Evolutionary conservation across 768 basidiomycete genomes (phyloP), one percentile per base, ranked within the genome.

Genomic region (Rhodotorula taiwanensis): DNA sequence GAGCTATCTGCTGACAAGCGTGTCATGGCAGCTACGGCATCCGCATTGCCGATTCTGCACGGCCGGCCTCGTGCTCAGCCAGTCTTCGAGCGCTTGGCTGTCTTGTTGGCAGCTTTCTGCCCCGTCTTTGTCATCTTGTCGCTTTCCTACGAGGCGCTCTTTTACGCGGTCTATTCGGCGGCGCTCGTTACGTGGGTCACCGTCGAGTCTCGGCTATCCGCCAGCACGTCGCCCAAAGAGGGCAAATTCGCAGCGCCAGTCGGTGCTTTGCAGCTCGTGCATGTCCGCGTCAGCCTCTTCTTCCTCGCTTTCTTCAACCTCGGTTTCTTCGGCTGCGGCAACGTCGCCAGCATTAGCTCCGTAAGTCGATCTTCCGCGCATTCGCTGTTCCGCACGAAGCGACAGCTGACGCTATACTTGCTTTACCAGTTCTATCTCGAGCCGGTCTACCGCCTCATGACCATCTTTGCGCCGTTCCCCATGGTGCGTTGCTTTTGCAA

Each of bases 301-400:
- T 90, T 90, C 76, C 75, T 92, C 62, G 88, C 88, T 75, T 89
- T 91, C 69, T 84, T 90, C 11, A 89, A 92, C 70, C 82, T 88
- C 45, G 89, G 84, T 4, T 90, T 89, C 75, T 89, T 89, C 72
- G 88, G 88, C 13, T 87, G 68, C 8, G 72, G 34, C 58, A 89
- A 86, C 70, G 84, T 88, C 51, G 86, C 86, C n/a, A 87, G 86
- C 15, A 89, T 89, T 72, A 86, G 60, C 42, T 70, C 88, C 41
- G 83, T 87, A 23, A 57, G 61, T 41, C 13, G 31, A 16, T 31
- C 34, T 34, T 23, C 3, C 39, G 27, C 57, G 6, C 21, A 23
- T 23, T 33, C 15, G 56, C 9, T 25, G 28, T 50, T 25, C 25
- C 20, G 8, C 5, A 3, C 28, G 41, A n/a, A 39, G 27, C 11